These are phyloP conservation scores for Sabuloglossum arenarium DNA, from an alignment of 495 filamentous ascomycete species.

Conservation along the genomic window DNA sequence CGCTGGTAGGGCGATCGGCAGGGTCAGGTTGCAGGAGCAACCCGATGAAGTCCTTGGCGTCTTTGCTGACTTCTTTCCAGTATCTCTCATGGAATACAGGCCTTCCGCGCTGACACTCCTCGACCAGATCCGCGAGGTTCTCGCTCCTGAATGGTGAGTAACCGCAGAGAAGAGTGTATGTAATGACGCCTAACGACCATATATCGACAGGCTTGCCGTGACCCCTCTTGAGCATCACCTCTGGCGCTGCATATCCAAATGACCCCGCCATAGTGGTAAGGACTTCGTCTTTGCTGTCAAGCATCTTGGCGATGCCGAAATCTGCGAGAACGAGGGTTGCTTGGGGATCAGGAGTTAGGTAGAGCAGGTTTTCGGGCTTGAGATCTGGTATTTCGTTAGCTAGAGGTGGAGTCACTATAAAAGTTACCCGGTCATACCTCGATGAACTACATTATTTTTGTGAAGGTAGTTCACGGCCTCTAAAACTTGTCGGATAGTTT, in stretches of 20 bases:
- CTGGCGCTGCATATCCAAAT: conserved; percentile 92
- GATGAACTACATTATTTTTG: conserved; percentile 84
- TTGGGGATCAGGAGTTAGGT: conserved; percentile 52
- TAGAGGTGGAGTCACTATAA: background rate
- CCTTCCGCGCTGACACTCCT: conserved; percentile 74
- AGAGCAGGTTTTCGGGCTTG: conserved; percentile 96
- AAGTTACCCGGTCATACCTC: conserved; percentile 36
- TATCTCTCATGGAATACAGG: conserved; percentile 97
- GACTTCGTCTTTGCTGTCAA: conserved; percentile 72
- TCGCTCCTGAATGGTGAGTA: conserved; percentile 97
- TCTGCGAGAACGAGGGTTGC: conserved; percentile 88
- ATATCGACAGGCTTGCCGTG: conserved; percentile 99
- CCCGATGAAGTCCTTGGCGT: conserved; percentile 90
- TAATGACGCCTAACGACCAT: conserved; percentile 98
- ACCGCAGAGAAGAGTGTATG: conserved; percentile 96
- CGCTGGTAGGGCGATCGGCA: conserved; percentile 53
- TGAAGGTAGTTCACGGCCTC: conserved; percentile 92
- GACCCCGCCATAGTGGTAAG: conserved; percentile 98
- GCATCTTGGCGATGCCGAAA: conserved; percentile 98
- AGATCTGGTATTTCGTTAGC: conserved; percentile 38
- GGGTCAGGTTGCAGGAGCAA: conserved; percentile 62
- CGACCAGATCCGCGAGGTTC: conserved; percentile 79
- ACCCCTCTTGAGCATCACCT: conserved; percentile 94
- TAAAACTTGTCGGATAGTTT: conserved; percentile 88
- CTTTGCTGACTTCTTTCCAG: conserved; percentile 91